These are phyloP conservation scores for Citrus medica DNA, from an alignment of 345 rosid species.

Conservation along the genomic window DNA sequence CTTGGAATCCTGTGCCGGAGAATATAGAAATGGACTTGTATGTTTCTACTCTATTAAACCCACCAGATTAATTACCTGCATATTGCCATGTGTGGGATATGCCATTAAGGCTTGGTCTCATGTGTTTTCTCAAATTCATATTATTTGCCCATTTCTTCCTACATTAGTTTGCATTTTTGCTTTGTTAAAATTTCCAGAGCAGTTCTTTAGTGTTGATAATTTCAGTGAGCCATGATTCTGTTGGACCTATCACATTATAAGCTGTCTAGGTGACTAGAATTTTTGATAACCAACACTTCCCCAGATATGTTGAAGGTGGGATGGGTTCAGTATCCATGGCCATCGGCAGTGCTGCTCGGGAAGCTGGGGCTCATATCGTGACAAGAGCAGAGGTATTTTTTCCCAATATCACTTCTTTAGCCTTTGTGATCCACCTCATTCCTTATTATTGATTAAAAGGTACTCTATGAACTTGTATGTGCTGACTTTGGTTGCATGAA, in stretches of 20 bases:
- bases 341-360: constrained; percentile 71
- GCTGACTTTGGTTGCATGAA: not conserved
- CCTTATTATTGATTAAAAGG: not conserved
- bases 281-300: constrained; percentile 7
- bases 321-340: constrained; percentile 85
- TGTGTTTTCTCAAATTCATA: not conserved
- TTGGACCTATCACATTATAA: not conserved
- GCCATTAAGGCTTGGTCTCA: not conserved
- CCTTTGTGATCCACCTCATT: not conserved
- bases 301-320: constrained; percentile 87
- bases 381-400: constrained; percentile 63
- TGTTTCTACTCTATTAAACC: not conserved
- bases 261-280: not conserved
- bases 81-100: not conserved
- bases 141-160: not conserved
- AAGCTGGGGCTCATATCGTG: constrained; percentile 76
- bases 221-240: not conserved
- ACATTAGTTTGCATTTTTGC: not conserved
- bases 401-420: not conserved
- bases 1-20: not conserved
- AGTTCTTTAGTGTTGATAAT: not conserved
- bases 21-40: not conserved
- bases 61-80: not conserved
- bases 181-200: not conserved
- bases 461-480: constrained; percentile 4